Percentiles rank a stretch among this genome's conserved stretches.
These are phyloP conservation scores for Populus trichocarpa DNA, from an alignment of 441 rosid species.

Conservation along the genomic window DNA sequence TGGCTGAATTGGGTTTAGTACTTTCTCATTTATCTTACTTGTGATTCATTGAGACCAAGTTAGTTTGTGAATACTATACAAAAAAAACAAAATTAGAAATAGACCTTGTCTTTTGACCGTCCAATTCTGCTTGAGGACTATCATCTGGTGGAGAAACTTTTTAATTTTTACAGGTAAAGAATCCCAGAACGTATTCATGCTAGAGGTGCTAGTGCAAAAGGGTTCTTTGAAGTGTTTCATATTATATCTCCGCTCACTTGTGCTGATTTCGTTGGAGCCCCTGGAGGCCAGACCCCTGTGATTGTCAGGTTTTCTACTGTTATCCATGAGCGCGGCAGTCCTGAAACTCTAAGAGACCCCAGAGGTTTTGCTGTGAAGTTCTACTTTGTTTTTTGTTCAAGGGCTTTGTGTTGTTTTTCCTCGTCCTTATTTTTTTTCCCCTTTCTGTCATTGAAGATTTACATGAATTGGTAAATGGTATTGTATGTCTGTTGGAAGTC, in stretches of 20 bases:
- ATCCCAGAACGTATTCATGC: slow-evolving; percentile 98
- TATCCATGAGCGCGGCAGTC: neutral
- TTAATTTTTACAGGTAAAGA: slow-evolving; percentile 86
- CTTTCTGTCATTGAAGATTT: neutral
- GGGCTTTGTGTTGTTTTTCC: neutral
- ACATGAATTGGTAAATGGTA: no score
- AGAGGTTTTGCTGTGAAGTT: neutral
- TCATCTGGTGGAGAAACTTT: slow-evolving; percentile 83
- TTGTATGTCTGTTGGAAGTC: no score
- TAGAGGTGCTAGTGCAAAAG: neutral
- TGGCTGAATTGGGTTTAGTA: no score
- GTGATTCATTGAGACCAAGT: no score
- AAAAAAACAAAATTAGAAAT: no score
- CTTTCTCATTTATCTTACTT: no score
- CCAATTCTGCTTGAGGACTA: slow-evolving; percentile 94
- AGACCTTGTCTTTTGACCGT: slow-evolving; percentile 35
- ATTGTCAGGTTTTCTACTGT: neutral
- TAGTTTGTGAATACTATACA: no score
- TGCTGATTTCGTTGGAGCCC: neutral
- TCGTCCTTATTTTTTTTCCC: neutral
- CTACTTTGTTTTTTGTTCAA: neutral
- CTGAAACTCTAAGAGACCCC: neutral
- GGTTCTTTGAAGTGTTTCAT: neutral
- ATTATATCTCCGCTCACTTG: neutral
- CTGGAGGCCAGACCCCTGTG: neutral